These are phyloP conservation scores for Mangifera indica DNA, from an alignment of 345 rosid genomes.

Conservation along the genomic window DNA sequence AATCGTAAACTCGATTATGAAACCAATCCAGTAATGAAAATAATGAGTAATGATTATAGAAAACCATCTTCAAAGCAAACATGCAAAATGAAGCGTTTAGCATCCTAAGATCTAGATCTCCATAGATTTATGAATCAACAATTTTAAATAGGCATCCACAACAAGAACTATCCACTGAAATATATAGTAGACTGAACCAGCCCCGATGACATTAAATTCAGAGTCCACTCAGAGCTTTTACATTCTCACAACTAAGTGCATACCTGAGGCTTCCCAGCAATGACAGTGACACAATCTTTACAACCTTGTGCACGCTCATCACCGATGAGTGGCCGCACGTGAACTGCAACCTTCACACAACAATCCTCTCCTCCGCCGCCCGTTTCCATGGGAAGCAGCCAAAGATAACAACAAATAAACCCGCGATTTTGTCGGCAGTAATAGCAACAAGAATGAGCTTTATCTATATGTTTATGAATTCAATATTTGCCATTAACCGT, in stretches of 20 bases:
- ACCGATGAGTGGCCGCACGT: constrained; percentile 90
- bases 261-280: constrained; percentile 96
- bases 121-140: constrained; percentile 10
- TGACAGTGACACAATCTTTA: constrained; percentile 88
- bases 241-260: constrained; percentile 23
- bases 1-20: too few species aligned
- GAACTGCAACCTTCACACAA: constrained; percentile 95
- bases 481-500: constrained; percentile 20
- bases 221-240: constrained; percentile 1
- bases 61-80: constrained; percentile 27
- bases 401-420: background rate
- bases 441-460: constrained; percentile 7
- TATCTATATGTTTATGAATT: constrained; percentile 14
- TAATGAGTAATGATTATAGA: constrained; percentile 15
- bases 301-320: constrained; percentile 93
- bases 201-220: constrained; percentile 4
- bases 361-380: constrained; percentile 63
- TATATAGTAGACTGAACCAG: background rate
- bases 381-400: constrained; percentile 48
- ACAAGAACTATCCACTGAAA: constrained; percentile 3
- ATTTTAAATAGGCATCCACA: background rate
- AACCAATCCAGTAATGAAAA: constrained; percentile 19
- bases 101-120: constrained; percentile 53
- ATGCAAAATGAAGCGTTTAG: constrained; percentile 11
- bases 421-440: background rate